phyloP scores from a whole-genome alignment of 2,329 filamentous ascomycete genomes.

The Talaromyces sp. region DNA sequence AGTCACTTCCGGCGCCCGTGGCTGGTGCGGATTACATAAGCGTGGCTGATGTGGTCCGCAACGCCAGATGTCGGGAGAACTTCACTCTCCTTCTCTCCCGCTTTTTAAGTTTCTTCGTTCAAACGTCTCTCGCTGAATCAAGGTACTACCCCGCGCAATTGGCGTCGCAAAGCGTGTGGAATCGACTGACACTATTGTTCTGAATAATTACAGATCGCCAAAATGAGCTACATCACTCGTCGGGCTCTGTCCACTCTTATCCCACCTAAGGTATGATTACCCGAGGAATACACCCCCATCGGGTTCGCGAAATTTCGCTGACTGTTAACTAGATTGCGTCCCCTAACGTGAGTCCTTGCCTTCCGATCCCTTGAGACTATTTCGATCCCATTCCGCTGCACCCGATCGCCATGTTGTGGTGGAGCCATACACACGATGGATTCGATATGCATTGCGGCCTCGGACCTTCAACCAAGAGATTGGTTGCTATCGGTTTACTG shows the following conservation, averaged over 20 bases:
- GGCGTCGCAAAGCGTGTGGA: not conserved
- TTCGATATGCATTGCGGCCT: not conserved
- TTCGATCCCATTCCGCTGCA: not conserved
- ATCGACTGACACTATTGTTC: not conserved
- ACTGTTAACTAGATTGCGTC: conserved; percentile 33
- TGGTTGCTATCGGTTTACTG: conserved; percentile 20
- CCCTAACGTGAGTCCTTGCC: conserved; percentile 31
- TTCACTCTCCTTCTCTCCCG: conserved; percentile 24
- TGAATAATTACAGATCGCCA: conserved; percentile 38
- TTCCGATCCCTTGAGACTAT: conserved; percentile 1
- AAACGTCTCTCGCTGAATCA: conserved; percentile 16
- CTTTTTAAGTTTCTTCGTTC: conserved; percentile 13
- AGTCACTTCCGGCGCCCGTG: conserved; percentile 9
- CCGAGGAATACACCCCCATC: not conserved
- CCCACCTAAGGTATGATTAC: conserved; percentile 78
- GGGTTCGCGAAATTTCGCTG: conserved; percentile 27
- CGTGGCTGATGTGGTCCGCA: conserved; percentile 7
- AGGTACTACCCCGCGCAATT: conserved; percentile 20
- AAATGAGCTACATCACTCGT: conserved; percentile 88
- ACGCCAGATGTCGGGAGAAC: conserved; percentile 16
- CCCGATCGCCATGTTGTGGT: not conserved
- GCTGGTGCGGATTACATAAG: conserved; percentile 11
- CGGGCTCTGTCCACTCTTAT: conserved; percentile 97
- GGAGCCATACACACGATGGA: not conserved
- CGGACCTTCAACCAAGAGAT: not conserved